A percentile compares a stretch with the other conserved stretches of the same genome.
These are phyloP conservation scores for Talaromyces sp. DNA, from an alignment of 2,329 filamentous ascomycete genomes.

Conservation along the genomic window DNA sequence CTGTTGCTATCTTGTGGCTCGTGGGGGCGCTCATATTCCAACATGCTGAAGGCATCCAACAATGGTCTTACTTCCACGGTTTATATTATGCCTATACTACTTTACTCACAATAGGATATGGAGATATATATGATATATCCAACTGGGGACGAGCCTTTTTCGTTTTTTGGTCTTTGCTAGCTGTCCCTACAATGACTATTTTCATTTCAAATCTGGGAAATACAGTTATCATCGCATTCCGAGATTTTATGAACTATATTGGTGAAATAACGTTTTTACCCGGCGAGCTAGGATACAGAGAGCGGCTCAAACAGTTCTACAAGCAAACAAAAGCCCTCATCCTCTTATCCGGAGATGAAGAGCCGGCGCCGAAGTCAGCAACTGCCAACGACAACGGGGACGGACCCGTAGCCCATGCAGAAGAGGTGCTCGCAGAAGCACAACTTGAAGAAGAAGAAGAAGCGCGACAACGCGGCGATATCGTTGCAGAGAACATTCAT, in stretches of 20 bases:
- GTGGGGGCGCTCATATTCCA: slow-evolving; percentile 34
- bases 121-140: slow-evolving; percentile 29
- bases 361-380: not conserved
- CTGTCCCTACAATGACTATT: slow-evolving; percentile 36
- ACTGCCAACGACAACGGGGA: not conserved
- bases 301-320: slow-evolving; percentile 19
- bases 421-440: slow-evolving; percentile 35
- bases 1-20: slow-evolving; percentile 43
- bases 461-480: slow-evolving; percentile 39
- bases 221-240: slow-evolving; percentile 47
- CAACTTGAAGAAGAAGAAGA: slow-evolving; percentile 38
- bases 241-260: slow-evolving; percentile 52
- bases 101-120: slow-evolving; percentile 38
- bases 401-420: slow-evolving; percentile 22
- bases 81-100: slow-evolving; percentile 37
- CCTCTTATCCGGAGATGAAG: slow-evolving; percentile 5
- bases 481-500: slow-evolving; percentile 43
- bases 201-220: slow-evolving; percentile 37
- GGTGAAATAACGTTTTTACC: slow-evolving; percentile 53
- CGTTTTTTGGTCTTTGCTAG: slow-evolving; percentile 38
- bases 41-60: slow-evolving; percentile 24
- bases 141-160: slow-evolving; percentile 35
- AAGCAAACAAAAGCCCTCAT: not conserved
- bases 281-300: slow-evolving; percentile 38
- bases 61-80: slow-evolving; percentile 35